Base-by-base conservation (phyloP, 2,329 filamentous ascomycete genomes). In the Aspergillus persii region DNA sequence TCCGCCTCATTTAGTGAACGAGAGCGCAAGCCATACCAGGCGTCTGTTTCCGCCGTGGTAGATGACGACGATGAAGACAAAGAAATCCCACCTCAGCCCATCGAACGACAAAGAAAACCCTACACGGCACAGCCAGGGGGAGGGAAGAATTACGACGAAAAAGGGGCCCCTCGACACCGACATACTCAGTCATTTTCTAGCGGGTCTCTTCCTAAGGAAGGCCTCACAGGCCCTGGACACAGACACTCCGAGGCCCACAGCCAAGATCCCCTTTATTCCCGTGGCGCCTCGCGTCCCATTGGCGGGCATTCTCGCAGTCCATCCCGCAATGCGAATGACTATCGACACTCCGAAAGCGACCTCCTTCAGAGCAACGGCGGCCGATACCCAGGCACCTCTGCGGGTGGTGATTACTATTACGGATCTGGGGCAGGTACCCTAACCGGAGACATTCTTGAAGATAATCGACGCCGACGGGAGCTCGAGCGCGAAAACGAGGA, bases 61-160 rank as follows among this genome's bases (percentile, higher is more conserved):
- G 73, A 76, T 18, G 77, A 73, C 41, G 73, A 76, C 26, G 77
- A 74, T 23, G 72, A 71, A 23, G 74, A 80, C n/a, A 76, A 77
- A 30, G 62, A 70, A 12, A 71, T 76, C 1, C 72, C 79, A 0
- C 69, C 78, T 0, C 76, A 81, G 1, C 84, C 84, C 1, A 83
- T 89, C 50, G 87, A 90, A 68, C 83, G 87, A 5, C 84, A 89
- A 66, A 79, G 87, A 41, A 85, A 89, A 61, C 87, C 87, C 0
- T 90, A 89, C 66, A 77, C 75, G 29, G 83, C 82, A 1, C 81
- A 83, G 27, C 84, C 85, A 15, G 86, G 86, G 8, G 78, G 75
- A 29, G 86, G 86, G 7, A 89, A 86, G 69, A 70, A 78, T 3
- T 83, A 86, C 60, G 78, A 81, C 15, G 79, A 79, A n/a, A 11